Base-by-base conservation (phyloP, 768 basidiomycete genomes). In the Calocybe indica region DNA sequence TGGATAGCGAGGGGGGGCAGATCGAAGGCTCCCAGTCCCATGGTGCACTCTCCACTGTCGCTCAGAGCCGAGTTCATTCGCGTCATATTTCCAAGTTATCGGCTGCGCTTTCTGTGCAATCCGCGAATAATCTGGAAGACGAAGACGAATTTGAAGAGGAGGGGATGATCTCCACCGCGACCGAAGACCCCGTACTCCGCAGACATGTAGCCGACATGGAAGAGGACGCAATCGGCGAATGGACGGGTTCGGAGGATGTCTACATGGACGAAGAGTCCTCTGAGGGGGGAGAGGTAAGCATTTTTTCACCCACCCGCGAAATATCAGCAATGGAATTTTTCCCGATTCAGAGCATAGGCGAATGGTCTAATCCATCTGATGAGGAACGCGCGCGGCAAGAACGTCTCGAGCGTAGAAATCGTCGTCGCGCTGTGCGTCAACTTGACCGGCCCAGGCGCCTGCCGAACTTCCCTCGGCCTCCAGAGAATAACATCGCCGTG, bases 281-380 rank as follows among this genome's bases (percentile, higher is more conserved):
- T 28, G 85, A 87, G 34, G 52, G 47, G 15, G 83, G 87, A 54
- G 83, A 87, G 71, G 88, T 88, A 55, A 45, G 73, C 59, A 44
- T 41, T 30, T 53, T 48, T 52, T 45, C 47, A 32, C 40, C 43
- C 50, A 47, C 30, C 11, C 35, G 30, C 12, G 30, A 32, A 22
- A 13, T 14, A 13, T 36, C 46, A 47, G 45, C 49, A 47, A 13
- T 52, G 65, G 29, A 28, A 39, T 37, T 13, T 40, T 29, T 44
- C 51, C 22, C 22, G 2, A 22, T 22, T 54, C 70, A 88, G 83
- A 90, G 87, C 55, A 83, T 89, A 42, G 88, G 88, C 28, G 89
- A 92, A 67, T 92, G 79, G 78, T 92, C 90, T 15, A 92, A 92
- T 58, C 90, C 90, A 12, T 92, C 90, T 22, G 90, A 92, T 58